Percentiles rank a stretch among this genome's conserved stretches.
Evolutionary conservation across 73 alveolate species (phyloP).

Genomic region (Loxodes magnus): DNA sequence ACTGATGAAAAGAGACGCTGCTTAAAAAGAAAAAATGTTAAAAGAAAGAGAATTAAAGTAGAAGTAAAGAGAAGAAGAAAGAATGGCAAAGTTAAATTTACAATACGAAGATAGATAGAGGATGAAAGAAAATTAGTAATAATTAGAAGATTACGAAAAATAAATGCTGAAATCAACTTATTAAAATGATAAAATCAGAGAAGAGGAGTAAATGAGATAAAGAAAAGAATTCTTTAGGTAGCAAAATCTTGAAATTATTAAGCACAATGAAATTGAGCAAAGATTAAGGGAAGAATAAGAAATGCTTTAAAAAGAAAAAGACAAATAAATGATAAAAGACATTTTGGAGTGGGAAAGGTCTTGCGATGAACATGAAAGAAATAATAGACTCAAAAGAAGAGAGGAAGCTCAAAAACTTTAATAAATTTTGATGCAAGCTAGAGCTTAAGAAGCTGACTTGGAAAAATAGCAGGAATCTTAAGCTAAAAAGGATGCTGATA

Average conservation of each 20-base stretch:
- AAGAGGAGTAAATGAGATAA: constrained; percentile 35
- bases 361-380: constrained; percentile 14
- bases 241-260: constrained; percentile 33
- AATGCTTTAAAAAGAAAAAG: constrained; percentile 22
- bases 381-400: constrained; percentile 33
- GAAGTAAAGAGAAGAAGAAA: constrained; percentile 24
- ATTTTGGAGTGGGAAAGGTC: constrained; percentile 26
- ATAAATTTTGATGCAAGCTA: constrained; percentile 25
- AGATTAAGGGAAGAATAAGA: constrained; percentile 18
- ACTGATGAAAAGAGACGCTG: constrained; percentile 41
- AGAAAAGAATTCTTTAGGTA: constrained; percentile 26
- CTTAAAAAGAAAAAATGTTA: constrained; percentile 35
- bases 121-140: background rate
- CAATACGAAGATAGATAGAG: constrained; percentile 19
- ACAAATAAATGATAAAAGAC: constrained; percentile 15
- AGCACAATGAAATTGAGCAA: constrained; percentile 43
- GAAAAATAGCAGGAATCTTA: constrained; percentile 35
- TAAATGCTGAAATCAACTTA: constrained; percentile 36
- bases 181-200: constrained; percentile 36
- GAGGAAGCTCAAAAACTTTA: constrained; percentile 44
- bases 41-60: constrained; percentile 26
- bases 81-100: constrained; percentile 32
- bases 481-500: constrained; percentile 31
- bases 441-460: constrained; percentile 27
- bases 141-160: constrained; percentile 20